A percentile compares a stretch with the other conserved stretches of the same genome.
These are phyloP conservation scores for Coemansia sp. DNA, from an alignment of 192 early-diverging fungal species.

Conservation along the genomic window DNA sequence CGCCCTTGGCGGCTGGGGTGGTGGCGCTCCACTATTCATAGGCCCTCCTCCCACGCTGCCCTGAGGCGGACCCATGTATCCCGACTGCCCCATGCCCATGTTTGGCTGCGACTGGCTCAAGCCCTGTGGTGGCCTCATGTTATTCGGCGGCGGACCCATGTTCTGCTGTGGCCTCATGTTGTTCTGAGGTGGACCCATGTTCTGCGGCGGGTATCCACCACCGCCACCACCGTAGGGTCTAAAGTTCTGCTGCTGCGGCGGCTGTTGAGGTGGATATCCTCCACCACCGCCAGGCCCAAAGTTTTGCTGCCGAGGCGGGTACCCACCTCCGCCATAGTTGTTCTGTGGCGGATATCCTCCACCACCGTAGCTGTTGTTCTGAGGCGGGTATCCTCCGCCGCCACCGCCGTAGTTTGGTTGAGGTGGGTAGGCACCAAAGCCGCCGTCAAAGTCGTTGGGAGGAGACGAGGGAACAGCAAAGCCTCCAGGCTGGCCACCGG, in stretches of 20 bases:
- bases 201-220: neutral
- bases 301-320: neutral
- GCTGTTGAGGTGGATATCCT: neutral
- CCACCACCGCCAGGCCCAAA: constrained; percentile 1
- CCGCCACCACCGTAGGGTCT: neutral
- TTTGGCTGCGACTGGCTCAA: neutral
- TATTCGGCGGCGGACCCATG: neutral
- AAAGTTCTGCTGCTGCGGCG: constrained; percentile 2
- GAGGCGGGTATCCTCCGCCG: constrained; percentile 19
- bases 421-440: constrained; percentile 4
- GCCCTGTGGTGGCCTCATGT: neutral
- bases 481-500: constrained; percentile 17
- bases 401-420: neutral
- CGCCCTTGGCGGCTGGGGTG: neutral
- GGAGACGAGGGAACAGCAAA: constrained; percentile 13
- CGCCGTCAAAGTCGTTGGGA: constrained; percentile 4
- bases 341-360: constrained; percentile 14
- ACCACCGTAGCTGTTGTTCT: neutral
- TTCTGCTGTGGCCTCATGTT: constrained; percentile 4
- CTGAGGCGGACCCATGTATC: constrained; percentile 6
- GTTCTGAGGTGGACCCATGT: constrained; percentile 11
- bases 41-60: constrained; percentile 7
- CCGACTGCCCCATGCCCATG: constrained; percentile 3
- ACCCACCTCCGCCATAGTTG: constrained; percentile 5
- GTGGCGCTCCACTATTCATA: neutral